These are phyloP conservation scores for Barnettozyma vustinii DNA, from an alignment of 805 yeast species.

Conservation along the genomic window DNA sequence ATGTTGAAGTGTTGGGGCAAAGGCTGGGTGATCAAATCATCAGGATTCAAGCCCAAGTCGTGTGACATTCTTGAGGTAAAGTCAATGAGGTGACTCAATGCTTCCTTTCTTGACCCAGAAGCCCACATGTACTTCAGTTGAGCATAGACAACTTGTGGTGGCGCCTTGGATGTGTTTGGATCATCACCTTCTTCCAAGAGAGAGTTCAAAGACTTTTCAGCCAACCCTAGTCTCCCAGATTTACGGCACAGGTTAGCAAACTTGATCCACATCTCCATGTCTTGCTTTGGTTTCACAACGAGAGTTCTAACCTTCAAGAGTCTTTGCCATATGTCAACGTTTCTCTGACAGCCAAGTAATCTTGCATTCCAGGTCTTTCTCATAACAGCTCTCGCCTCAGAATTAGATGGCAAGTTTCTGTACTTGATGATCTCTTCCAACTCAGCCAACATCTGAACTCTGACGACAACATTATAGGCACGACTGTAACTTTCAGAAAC, in stretches of 20 bases:
- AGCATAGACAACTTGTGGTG: constrained; percentile 96
- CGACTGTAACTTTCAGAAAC: constrained; percentile 95
- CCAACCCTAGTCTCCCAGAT: constrained; percentile 85
- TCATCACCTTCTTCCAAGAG: constrained; percentile 66
- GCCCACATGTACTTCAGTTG: constrained; percentile 98
- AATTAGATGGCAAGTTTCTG: constrained; percentile 76
- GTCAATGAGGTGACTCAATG: constrained; percentile 77
- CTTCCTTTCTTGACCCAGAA: constrained; percentile 81
- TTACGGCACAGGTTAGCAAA: constrained; percentile 95
- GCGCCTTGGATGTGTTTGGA: constrained; percentile 67
- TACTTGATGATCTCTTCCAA: constrained; percentile 90
- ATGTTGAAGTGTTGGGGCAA: constrained; percentile 56
- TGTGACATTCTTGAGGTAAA: constrained; percentile 88
- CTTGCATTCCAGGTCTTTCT: constrained; percentile 93
- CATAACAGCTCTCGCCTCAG: constrained; percentile 73
- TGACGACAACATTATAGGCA: constrained; percentile 93
- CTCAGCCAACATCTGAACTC: constrained; percentile 96
- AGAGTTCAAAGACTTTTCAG: constrained; percentile 83
- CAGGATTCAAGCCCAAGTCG: constrained; percentile 81
- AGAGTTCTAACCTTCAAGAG: constrained; percentile 88
- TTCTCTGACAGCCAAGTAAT: constrained; percentile 87
- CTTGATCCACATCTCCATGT: constrained; percentile 96
- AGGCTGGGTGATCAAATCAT: constrained; percentile 82
- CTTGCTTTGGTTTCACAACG: constrained; percentile 92
- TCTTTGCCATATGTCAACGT: constrained; percentile 98